A percentile compares a stretch with the other conserved stretches of the same genome.
Evolutionary conservation across 169 alveolate species (phyloP).

Genomic region (Cryptosporidium baileyi): DNA sequence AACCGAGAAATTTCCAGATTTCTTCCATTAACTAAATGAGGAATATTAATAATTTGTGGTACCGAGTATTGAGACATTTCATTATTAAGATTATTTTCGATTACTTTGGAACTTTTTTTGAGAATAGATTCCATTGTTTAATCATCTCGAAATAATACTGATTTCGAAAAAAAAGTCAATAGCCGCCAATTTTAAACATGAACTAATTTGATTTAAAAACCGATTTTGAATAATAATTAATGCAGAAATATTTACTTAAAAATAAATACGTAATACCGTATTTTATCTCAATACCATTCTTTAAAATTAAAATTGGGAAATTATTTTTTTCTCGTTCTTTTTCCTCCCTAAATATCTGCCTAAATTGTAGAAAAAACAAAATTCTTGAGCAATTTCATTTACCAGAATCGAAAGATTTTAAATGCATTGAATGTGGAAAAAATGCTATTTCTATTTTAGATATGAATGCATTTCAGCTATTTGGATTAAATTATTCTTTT

Average conservation of each 20-base stretch:
- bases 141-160: too few relatives aligned
- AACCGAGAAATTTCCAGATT: constrained; percentile 9
- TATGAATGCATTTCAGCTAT: constrained; percentile 37
- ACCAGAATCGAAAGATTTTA: background rate
- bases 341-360: background rate
- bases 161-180: background rate
- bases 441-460: background rate
- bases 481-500: constrained; percentile 14
- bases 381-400: background rate
- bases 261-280: too few relatives aligned
- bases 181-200: too few relatives aligned
- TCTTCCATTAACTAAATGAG: constrained; percentile 33
- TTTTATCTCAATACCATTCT: too few relatives aligned
- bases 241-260: too few relatives aligned
- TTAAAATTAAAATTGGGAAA: too few relatives aligned
- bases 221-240: too few relatives aligned
- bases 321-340: background rate
- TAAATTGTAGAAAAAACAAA: background rate
- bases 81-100: too few relatives aligned
- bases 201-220: too few relatives aligned
- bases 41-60: constrained; percentile 40
- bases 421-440: background rate
- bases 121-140: too few relatives aligned
- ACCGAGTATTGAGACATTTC: too few relatives aligned
- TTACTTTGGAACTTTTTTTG: too few relatives aligned